Evolutionary conservation across 116 monocot genomes (phyloP), one percentile per base, ranked within the genome.

Genomic region (Zostera marina): DNA sequence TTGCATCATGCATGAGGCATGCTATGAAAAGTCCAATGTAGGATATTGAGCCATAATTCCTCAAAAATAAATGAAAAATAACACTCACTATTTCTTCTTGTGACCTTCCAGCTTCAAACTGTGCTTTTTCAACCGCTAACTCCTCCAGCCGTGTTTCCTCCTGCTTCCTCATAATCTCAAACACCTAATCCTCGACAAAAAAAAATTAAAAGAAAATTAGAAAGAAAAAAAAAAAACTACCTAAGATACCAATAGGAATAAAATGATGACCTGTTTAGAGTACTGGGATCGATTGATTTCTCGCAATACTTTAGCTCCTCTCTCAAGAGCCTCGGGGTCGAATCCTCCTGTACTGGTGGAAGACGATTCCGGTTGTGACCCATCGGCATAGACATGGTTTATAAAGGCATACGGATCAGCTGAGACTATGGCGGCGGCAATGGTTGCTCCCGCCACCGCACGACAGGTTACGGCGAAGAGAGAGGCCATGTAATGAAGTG

Each of bases 151-250:
- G 66, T 11, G 69, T 75, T 66, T 85, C 77, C 56, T 94, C 94
- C 77, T 94, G 94, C 73, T 72, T 75, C 67, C 85, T 72, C 94
- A 94, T 94, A 40, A 94, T 22, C 39, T 88, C 79, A 74, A 88
- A 85, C 42, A 94, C 84, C 93, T 94, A 43, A 15, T 22, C 21
- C 16, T 11, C 12, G n/a, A 16, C 2, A 25, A 13, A 10, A 11
- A 40, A n/a, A 59, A 41, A 9, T 12, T 14, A n/a, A 15, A 58
- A 58, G 41, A 3, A 32, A 32, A 5, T 32, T 3, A 32, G 32
- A 32, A 9, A 22, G 45, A 17, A 10, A 8, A 61, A 49, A 17
- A 2, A 17, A 51, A 13, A 49, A n/a, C n/a, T n/a, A n/a, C n/a
- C n/a, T n/a, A n/a, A 20, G 42, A 62, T 47, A 45, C 10, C 22